These are phyloP conservation scores for Apophysomyces variabilis DNA, from an alignment of 371 early-diverging fungal species.

Conservation along the genomic window DNA sequence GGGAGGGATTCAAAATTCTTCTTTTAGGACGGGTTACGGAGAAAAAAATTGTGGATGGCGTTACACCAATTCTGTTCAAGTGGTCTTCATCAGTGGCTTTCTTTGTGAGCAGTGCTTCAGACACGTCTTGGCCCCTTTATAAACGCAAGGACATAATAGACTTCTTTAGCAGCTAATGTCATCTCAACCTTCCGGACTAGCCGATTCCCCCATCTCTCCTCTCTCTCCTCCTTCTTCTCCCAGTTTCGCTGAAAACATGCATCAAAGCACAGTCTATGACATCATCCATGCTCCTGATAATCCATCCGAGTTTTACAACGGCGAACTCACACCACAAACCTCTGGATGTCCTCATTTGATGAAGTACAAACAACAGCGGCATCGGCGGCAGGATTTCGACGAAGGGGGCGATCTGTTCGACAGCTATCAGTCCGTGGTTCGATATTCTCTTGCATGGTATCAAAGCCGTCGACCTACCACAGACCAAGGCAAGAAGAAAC, in stretches of 20 bases:
- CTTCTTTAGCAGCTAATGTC: neutral
- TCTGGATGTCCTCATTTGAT: slow-evolving; percentile 45
- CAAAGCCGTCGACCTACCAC: slow-evolving; percentile 16
- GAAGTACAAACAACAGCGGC: slow-evolving; percentile 31
- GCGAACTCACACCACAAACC: slow-evolving; percentile 23
- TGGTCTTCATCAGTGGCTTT: slow-evolving; percentile 2
- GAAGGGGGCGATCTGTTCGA: slow-evolving; percentile 30
- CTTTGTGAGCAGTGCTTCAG: neutral
- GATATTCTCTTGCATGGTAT: slow-evolving; percentile 45
- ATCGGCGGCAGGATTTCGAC: slow-evolving; percentile 20
- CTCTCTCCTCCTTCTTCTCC: slow-evolving; percentile 27
- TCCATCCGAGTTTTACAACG: slow-evolving; percentile 39
- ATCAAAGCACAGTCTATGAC: slow-evolving; percentile 34
- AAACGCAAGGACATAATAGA: neutral
- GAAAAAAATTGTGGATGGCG: neutral
- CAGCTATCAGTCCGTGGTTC: slow-evolving; percentile 38
- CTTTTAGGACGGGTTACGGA: too few relatives aligned
- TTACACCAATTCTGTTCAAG: slow-evolving; percentile 1
- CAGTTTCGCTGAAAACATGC: slow-evolving; percentile 20
- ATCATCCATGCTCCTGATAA: slow-evolving; percentile 43
- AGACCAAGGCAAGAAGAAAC: slow-evolving; percentile 21
- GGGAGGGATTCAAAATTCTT: too few relatives aligned
- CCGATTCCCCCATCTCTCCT: slow-evolving; percentile 29
- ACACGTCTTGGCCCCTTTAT: neutral
- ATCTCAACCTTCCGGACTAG: slow-evolving; percentile 20